Evolutionary conservation across 306 rosid species (phyloP).

Genomic region (Vigna reflexopilosa): DNA sequence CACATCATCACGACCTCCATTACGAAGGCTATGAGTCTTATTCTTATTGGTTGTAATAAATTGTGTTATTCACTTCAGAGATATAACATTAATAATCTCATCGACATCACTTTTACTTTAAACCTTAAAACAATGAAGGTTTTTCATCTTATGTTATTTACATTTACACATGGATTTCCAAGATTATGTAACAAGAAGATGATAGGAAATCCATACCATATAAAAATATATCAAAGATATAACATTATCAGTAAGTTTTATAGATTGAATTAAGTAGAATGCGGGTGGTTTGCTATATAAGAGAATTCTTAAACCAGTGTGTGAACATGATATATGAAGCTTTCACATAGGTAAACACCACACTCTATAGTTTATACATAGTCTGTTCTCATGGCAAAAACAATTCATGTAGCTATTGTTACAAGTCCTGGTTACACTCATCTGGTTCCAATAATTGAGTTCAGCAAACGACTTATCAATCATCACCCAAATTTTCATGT

Average conservation of each 20-base stretch:
- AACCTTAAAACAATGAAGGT: too few relatives aligned
- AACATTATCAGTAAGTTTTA: too few relatives aligned
- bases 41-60: neutral
- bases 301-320: neutral
- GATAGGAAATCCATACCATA: too few relatives aligned
- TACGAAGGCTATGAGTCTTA: neutral
- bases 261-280: neutral
- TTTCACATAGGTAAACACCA: neutral
- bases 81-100: too few relatives aligned
- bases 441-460: slow-evolving; percentile 51
- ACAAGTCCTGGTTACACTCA: slow-evolving; percentile 53
- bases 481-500: slow-evolving; percentile 44
- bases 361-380: neutral
- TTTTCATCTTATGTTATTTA: too few relatives aligned
- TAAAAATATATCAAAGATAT: too few relatives aligned
- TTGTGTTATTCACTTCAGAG: neutral
- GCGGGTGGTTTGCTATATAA: neutral
- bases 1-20: neutral
- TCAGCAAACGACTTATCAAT: slow-evolving; percentile 42
- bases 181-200: neutral
- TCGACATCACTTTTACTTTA: too few relatives aligned
- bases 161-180: too few relatives aligned
- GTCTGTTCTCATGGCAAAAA: slow-evolving; percentile 32
- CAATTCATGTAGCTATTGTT: slow-evolving; percentile 1
- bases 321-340: neutral